Evolutionary conservation across 495 filamentous ascomycete genomes (phyloP), one percentile per base, ranked within the genome.

Genomic region (Tetracladium setigerum): DNA sequence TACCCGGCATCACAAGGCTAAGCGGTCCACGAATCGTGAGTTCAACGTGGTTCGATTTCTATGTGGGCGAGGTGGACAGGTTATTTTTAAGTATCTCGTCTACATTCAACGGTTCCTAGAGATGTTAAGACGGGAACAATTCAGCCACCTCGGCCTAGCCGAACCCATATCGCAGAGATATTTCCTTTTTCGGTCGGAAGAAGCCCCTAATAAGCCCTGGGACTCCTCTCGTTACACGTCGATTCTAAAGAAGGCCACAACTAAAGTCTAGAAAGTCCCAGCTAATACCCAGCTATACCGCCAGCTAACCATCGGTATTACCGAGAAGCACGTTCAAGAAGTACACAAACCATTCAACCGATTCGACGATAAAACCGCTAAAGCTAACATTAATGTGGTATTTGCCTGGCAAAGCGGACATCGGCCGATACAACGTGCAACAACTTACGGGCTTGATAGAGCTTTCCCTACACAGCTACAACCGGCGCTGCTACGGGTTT

Each of bases 11-110:
- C 35, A 47, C 18, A 47, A 47, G 19, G 37, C 45, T 8, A 47
- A 47, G 45, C 34, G 45, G n/a, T 30, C 18, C 15, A 47, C 34
- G 17, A 47, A 47, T 19, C 34, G 35, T 6, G 45, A 47, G 45
- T 47, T 47, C 24, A 40, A 30, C 13, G 45, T 47, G 9, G 35
- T 47, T 38, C 45, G 45, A 12, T 47, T 47, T 19, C 22, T 39
- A 12, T 18, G 6, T 18, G 35, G 8, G 15, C 34, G 18, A 16
- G 11, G 3, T 15, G 36, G 45, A 5, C 16, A 31, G 2, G 12
- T 38, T 15, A 15, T 47, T 2, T 47, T 5, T 18, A 39, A 47
- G 34, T 47, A 47, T 40, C 35, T 47, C 6, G 35, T 40, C 34
- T 47, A 47, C 35, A 47, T 47, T 30, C 45, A 27, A 30, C 45